phyloP scores from a whole-genome alignment of 2,329 filamentous ascomycete genomes.

The Cladorrhinum sp. region DNA sequence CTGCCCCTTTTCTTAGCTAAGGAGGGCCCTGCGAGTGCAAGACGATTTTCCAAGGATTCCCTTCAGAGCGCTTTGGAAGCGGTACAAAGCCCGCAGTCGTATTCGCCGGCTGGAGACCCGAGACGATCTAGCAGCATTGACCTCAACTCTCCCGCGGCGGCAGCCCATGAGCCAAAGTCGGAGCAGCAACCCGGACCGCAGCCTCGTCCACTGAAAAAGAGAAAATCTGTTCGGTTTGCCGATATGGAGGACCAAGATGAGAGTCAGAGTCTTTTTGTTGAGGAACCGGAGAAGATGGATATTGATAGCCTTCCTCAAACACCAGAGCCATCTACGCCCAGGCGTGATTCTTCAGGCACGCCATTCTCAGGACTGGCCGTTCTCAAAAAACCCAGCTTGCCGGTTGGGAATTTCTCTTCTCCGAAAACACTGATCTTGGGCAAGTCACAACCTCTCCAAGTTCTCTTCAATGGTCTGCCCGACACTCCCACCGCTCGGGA shows the following conservation, averaged over 20 bases:
- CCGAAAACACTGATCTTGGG: constrained; percentile 28
- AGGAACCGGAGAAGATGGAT: constrained; percentile 28
- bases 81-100: background rate
- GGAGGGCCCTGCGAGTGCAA: constrained; percentile 22
- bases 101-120: background rate
- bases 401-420: constrained; percentile 14
- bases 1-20: constrained; percentile 31
- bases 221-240: constrained; percentile 40
- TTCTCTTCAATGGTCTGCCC: constrained; percentile 29
- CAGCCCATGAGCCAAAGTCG: background rate
- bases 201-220: constrained; percentile 28
- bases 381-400: background rate
- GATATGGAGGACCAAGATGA: constrained; percentile 26
- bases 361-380: background rate
- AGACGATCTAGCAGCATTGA: background rate
- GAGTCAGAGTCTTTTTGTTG: constrained; percentile 17
- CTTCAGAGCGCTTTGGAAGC: constrained; percentile 5
- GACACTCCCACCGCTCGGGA: constrained; percentile 22
- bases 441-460: constrained; percentile 19
- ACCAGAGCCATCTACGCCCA: background rate
- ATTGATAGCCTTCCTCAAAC: constrained; percentile 6
- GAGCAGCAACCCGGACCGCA: background rate
- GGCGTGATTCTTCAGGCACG: background rate
- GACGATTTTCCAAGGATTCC: constrained; percentile 5
- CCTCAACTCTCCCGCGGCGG: background rate